Conservation (phyloP, 2,329 filamentous ascomycete species). For the Didymella exigua region DNA sequence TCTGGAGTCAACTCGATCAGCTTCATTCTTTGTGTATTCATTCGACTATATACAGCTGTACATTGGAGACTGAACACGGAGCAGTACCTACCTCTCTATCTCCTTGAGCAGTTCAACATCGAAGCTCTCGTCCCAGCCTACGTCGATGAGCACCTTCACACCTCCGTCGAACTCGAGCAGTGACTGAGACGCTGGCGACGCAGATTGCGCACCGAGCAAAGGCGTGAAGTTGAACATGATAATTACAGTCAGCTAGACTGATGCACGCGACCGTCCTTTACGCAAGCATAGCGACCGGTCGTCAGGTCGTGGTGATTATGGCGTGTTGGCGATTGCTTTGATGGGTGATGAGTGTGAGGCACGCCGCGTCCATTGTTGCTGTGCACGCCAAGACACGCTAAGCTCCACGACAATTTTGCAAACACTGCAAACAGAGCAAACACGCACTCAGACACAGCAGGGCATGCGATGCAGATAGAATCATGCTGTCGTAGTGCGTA, state of each 20-base stretch:
- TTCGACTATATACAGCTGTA: constrained; percentile 20
- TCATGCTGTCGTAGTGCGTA: background rate
- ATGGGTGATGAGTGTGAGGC: background rate
- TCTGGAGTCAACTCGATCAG: constrained; percentile 54
- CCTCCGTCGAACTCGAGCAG: constrained; percentile 95
- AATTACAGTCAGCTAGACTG: constrained; percentile 7
- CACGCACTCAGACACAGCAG: background rate
- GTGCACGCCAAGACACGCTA: constrained; percentile 3
- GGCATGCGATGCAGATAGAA: background rate
- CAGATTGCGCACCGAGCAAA: constrained; percentile 86
- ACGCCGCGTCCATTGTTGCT: constrained; percentile 1
- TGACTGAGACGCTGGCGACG: constrained; percentile 89
- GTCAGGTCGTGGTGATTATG: background rate
- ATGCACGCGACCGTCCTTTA: constrained; percentile 3
- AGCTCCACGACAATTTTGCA: background rate
- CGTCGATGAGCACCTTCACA: constrained; percentile 91
- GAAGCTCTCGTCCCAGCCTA: constrained; percentile 95
- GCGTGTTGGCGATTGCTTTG: constrained; percentile 1
- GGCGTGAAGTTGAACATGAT: constrained; percentile 95
- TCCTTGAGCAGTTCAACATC: constrained; percentile 80
- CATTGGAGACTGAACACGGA: constrained; percentile 6
- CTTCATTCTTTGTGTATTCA: constrained; percentile 22
- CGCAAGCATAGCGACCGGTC: constrained; percentile 9
- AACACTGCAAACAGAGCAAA: constrained; percentile 11
- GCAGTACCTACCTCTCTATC: constrained; percentile 76